phyloP scores from a whole-genome alignment of 768 basidiomycete genomes.

The Inosperma sp. region DNA sequence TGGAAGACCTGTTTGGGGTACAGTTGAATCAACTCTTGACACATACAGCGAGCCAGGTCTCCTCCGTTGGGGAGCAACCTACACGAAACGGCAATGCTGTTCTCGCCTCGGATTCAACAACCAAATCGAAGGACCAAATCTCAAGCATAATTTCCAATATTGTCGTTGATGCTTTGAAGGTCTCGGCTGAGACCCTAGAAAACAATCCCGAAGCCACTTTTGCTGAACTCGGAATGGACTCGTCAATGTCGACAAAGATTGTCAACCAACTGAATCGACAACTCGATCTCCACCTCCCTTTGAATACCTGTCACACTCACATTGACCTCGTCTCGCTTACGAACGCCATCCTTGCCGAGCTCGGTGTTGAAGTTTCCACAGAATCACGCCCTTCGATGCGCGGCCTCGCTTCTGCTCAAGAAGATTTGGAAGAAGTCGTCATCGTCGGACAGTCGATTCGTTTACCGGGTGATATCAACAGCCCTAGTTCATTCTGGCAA shows the following conservation, averaged over 20 bases:
- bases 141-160: slow-evolving; percentile 19
- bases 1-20: slow-evolving; percentile 28
- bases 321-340: slow-evolving; percentile 29
- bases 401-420: neutral
- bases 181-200: slow-evolving; percentile 24
- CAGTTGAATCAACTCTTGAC: slow-evolving; percentile 19
- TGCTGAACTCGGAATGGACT: slow-evolving; percentile 37
- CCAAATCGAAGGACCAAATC: slow-evolving; percentile 21
- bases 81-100: slow-evolving; percentile 1
- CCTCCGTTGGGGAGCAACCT: slow-evolving; percentile 12
- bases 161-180: slow-evolving; percentile 22
- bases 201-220: slow-evolving; percentile 28
- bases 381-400: slow-evolving; percentile 14
- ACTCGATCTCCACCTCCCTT: slow-evolving; percentile 25
- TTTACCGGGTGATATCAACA: slow-evolving; percentile 32
- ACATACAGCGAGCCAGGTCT: slow-evolving; percentile 15
- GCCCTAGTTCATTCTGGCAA: slow-evolving; percentile 28
- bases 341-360: slow-evolving; percentile 19
- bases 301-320: slow-evolving; percentile 34
- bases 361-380: slow-evolving; percentile 20
- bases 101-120: slow-evolving; percentile 3
- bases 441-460: slow-evolving; percentile 35
- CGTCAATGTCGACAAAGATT: slow-evolving; percentile 29
- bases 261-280: slow-evolving; percentile 27
- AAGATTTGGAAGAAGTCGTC: slow-evolving; percentile 32